phyloP scores from a whole-genome alignment of 164 flowering plant genomes.

The Taxillus chinensis region DNA sequence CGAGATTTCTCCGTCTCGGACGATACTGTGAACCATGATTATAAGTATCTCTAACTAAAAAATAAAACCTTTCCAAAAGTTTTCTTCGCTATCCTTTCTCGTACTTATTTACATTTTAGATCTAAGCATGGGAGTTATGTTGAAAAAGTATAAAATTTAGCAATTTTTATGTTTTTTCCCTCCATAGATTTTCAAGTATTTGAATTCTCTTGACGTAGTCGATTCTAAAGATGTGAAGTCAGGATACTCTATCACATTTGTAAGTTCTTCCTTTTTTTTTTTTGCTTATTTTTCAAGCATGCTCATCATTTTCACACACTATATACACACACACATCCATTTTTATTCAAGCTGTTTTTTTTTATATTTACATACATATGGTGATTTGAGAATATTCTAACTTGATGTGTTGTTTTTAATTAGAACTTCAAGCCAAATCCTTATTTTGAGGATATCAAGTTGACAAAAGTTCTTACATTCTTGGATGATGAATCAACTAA shows the following conservation, averaged over 20 bases:
- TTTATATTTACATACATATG: neutral
- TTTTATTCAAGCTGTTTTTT: neutral
- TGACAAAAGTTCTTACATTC: slow-evolving; percentile 33
- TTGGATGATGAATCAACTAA: slow-evolving; percentile 36
- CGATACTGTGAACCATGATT: no score
- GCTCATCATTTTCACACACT: no score
- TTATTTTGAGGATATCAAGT: slow-evolving; percentile 39
- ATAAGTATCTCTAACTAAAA: no score
- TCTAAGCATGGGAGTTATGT: no score
- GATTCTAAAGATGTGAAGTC: slow-evolving; percentile 18
- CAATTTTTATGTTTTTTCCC: neutral
- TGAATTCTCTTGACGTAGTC: slow-evolving; percentile 30
- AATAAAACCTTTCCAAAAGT: no score
- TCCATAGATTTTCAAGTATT: slow-evolving; percentile 32
- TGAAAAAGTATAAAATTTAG: no score
- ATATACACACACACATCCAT: no score
- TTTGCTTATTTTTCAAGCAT: no score
- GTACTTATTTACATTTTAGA: no score
- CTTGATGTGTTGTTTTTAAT: neutral
- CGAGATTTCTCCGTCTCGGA: no score
- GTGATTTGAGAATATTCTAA: neutral
- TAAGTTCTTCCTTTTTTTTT: slow-evolving; percentile 4
- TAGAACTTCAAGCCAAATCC: slow-evolving; percentile 43
- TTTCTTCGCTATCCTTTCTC: no score
- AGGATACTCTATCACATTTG: slow-evolving; percentile 15